A percentile compares a stretch with the other conserved stretches of the same genome.
Conservation (phyloP, 306 rosid species). For the Vigna hirtella region DNA sequence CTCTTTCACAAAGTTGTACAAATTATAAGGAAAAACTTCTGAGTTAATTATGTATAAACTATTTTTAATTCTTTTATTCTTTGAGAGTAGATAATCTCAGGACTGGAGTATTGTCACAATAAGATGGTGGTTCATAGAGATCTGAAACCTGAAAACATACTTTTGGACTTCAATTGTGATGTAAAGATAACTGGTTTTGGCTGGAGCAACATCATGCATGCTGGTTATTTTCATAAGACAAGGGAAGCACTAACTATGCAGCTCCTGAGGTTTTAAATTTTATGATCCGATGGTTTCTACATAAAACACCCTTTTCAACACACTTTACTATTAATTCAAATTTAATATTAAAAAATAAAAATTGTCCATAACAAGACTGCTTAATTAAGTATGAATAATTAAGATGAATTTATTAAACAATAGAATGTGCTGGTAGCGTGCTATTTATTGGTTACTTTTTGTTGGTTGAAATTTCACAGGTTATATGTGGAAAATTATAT, state of each 20-base stretch:
- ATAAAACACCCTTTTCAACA: too few species aligned
- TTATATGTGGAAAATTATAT: constrained; percentile 52
- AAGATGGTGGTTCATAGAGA: constrained; percentile 96
- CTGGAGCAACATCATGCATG: constrained; percentile 87
- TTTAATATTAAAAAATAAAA: too few species aligned
- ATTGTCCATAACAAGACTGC: too few species aligned
- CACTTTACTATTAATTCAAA: too few species aligned
- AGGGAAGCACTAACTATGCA: constrained; percentile 94
- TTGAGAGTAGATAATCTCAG: constrained; percentile 72
- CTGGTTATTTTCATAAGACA: constrained; percentile 89
- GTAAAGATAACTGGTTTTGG: constrained; percentile 97
- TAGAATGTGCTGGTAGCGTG: too few species aligned
- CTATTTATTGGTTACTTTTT: constrained; percentile 14
- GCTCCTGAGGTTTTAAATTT: constrained; percentile 77
- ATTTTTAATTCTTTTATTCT: too few species aligned
- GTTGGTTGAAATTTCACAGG: constrained; percentile 29
- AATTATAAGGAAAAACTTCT: too few species aligned
- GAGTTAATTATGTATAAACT: too few species aligned
- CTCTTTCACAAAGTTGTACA: too few species aligned
- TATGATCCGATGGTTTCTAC: too few species aligned
- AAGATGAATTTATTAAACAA: too few species aligned
- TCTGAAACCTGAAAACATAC: constrained; percentile 87
- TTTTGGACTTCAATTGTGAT: constrained; percentile 77
- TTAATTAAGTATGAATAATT: too few species aligned
- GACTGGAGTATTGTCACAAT: constrained; percentile 94